Evolutionary conservation across 352 stramenopile genomes (phyloP).

Genomic region (Blastocystis sp.): DNA sequence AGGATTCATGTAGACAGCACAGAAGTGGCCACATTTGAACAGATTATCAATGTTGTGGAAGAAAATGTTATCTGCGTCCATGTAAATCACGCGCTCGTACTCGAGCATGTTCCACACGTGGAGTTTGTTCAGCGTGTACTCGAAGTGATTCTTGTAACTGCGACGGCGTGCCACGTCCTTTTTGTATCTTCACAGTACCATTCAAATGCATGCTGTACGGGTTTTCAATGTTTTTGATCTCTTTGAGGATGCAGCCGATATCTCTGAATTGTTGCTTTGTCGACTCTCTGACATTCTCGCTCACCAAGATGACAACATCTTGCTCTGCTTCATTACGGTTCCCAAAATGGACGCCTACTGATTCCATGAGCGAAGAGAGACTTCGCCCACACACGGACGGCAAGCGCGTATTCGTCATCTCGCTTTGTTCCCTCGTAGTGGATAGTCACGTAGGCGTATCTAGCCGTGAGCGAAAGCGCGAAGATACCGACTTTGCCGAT

Average conservation of each 20-base stretch:
- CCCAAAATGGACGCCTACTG: background rate
- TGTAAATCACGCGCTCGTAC: slow-evolving; percentile 77
- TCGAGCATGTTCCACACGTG: slow-evolving; percentile 75
- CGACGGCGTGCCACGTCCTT: slow-evolving; percentile 63
- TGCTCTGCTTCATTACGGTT: slow-evolving; percentile 58
- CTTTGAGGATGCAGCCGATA: slow-evolving; percentile 71
- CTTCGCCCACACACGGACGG: slow-evolving; percentile 43
- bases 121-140: slow-evolving; percentile 72
- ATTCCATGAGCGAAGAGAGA: slow-evolving; percentile 55
- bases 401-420: slow-evolving; percentile 53
- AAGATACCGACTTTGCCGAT: background rate
- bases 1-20: slow-evolving; percentile 77
- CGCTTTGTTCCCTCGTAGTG: slow-evolving; percentile 56
- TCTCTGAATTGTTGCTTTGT: slow-evolving; percentile 70
- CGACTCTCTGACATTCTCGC: slow-evolving; percentile 69
- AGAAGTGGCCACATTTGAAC: slow-evolving; percentile 74
- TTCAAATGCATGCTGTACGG: slow-evolving; percentile 62
- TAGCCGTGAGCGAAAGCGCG: background rate
- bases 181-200: slow-evolving; percentile 4
- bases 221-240: slow-evolving; percentile 76
- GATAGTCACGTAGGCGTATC: slow-evolving; percentile 56
- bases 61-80: slow-evolving; percentile 75
- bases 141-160: slow-evolving; percentile 74
- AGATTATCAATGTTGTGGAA: slow-evolving; percentile 76
- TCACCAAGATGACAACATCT: slow-evolving; percentile 73